A percentile compares a stretch with the other conserved stretches of the same genome.
Evolutionary conservation across 257 asterid genomes (phyloP).

Genomic region (Solanum peruvianum): DNA sequence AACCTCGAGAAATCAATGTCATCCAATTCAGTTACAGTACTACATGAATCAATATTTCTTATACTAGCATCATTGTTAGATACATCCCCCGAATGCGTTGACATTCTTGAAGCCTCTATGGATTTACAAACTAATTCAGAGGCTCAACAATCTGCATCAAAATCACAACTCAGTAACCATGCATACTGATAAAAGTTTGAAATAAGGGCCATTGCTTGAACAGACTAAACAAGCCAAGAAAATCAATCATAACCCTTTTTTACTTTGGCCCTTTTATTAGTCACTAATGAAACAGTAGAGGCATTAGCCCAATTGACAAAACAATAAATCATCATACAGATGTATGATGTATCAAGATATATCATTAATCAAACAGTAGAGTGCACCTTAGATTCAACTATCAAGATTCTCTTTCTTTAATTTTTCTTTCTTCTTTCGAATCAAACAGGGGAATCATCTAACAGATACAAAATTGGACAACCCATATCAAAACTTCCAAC

Average conservation of each 20-base stretch:
- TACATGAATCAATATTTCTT: constrained; percentile 24
- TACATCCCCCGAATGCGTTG: constrained; percentile 17
- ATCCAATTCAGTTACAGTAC: constrained; percentile 26
- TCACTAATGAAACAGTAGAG: neutral
- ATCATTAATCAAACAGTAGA: neutral
- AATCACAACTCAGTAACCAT: neutral
- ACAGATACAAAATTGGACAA: neutral
- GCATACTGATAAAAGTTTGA: neutral
- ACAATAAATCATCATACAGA: neutral
- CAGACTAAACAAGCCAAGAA: neutral
- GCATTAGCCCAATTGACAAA: neutral
- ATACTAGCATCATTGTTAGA: constrained; percentile 19
- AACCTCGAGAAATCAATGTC: constrained; percentile 50
- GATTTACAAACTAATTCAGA: neutral
- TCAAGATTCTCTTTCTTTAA: neutral
- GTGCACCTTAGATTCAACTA: neutral
- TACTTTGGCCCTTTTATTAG: neutral
- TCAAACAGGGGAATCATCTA: neutral
- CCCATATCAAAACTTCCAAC: neutral
- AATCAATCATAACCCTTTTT: neutral
- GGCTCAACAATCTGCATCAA: neutral
- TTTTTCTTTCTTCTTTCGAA: neutral
- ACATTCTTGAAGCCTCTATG: constrained; percentile 24
- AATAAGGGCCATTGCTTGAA: neutral
- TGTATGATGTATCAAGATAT: neutral